Evolutionary conservation across 345 rosid species (phyloP).

Genomic region (Trapa incisa): DNA sequence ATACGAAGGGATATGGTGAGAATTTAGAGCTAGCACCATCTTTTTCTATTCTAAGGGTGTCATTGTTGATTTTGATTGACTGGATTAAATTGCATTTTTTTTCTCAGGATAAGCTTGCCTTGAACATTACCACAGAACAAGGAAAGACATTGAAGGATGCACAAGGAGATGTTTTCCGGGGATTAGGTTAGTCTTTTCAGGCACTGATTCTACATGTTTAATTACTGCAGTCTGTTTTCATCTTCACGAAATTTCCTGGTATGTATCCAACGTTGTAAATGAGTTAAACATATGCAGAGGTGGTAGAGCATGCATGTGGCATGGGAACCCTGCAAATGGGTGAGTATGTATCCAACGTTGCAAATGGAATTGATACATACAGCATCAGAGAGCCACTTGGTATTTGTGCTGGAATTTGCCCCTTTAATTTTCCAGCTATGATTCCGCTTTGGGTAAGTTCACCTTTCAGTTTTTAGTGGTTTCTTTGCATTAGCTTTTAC

Average conservation of each 20-base stretch:
- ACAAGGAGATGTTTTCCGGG: slow-evolving; percentile 95
- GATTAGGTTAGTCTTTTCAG: slow-evolving; percentile 39
- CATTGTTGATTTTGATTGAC: slow-evolving; percentile 1
- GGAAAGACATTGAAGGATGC: slow-evolving; percentile 98
- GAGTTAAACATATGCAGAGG: slow-evolving; percentile 39
- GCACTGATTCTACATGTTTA: background rate
- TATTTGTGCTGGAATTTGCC: slow-evolving; percentile 96
- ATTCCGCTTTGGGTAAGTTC: slow-evolving; percentile 87
- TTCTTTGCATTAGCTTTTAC: background rate
- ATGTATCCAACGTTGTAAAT: background rate
- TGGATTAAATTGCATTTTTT: background rate
- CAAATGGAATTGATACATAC: slow-evolving; percentile 85
- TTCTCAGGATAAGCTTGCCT: slow-evolving; percentile 74
- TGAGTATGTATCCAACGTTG: slow-evolving; percentile 78
- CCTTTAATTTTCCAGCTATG: slow-evolving; percentile 99
- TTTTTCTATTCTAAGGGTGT: background rate
- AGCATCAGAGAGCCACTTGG: slow-evolving; percentile 94
- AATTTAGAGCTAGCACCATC: background rate
- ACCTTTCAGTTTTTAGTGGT: slow-evolving; percentile 1
- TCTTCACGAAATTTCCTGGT: background rate
- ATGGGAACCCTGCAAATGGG: slow-evolving; percentile 96
- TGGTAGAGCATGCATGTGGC: slow-evolving; percentile 97
- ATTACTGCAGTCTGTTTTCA: background rate
- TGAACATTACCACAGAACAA: slow-evolving; percentile 82
- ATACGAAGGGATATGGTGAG: slow-evolving; percentile 74